Evolutionary conservation across 208 protist genomes (phyloP).

Genomic region (Leishmania guyanensis): DNA sequence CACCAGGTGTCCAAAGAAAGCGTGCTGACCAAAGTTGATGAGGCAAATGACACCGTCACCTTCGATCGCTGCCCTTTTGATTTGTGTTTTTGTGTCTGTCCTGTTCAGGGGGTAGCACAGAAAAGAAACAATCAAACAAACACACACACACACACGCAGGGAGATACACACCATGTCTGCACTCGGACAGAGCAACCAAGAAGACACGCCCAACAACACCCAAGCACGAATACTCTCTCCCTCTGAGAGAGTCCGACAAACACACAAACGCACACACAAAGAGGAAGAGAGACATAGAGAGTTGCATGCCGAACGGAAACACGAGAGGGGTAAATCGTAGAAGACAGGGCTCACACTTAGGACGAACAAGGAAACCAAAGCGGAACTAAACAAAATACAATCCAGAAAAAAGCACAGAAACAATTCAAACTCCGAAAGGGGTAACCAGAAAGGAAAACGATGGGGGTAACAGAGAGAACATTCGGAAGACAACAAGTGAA

Average conservation of each 20-base stretch:
- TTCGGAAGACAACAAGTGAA: background rate
- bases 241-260: background rate
- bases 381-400: background rate
- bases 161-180: background rate
- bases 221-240: background rate
- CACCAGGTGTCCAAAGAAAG: background rate
- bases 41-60: background rate
- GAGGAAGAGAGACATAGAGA: background rate
- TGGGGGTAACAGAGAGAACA: background rate
- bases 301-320: background rate
- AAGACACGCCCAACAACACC: background rate
- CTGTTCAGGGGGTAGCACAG: background rate
- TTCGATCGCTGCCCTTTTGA: background rate
- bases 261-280: background rate
- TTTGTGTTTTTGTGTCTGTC: background rate
- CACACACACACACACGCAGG: background rate
- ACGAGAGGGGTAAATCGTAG: too few relatives aligned
- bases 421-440: background rate
- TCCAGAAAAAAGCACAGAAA: background rate
- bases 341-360: background rate
- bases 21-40: background rate
- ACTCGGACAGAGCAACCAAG: background rate
- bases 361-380: background rate
- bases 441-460: background rate
- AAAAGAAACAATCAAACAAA: constrained; percentile 13